Base-by-base conservation (phyloP, 768 basidiomycete species). In the Hypsizygus marmoreus region DNA sequence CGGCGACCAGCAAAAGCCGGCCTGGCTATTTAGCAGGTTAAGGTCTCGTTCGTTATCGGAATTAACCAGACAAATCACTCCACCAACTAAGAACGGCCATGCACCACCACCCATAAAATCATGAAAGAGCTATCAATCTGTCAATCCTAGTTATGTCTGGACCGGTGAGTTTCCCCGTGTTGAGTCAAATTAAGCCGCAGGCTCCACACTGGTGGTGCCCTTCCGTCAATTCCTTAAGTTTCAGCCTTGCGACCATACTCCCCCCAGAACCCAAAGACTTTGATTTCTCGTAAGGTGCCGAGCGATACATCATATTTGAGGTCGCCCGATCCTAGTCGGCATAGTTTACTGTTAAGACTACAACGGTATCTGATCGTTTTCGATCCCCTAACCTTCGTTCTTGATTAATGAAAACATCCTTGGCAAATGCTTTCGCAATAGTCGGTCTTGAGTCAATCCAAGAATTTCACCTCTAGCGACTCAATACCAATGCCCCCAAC, bases 11-110 rank as follows among this genome's bases (percentile, higher is more conserved):
- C 45, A 17, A 29, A 40, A 46, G 45, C 37, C 37, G 20, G 39
- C 44, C 49, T 51, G 50, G 50, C 50, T 51, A 51, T 51, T 53
- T 53, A 53, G 51, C 51, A 53, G 51, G 51, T 53, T 53, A 53
- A 51, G 45, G 87, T 89, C 86, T 89, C 85, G 80, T 87, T 89
- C 82, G 81, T 88, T 88, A 88, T 89, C 86, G 81, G 84, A 88
- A 88, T 90, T 88, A 89, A 88, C 86, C 88, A 89, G 88, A 90
- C 88, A 89, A 89, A 88, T 89, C 88, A 88, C 86, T 89, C 85
- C 86, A 73, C 81, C 79, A 86, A 86, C 84, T 85, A 86, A 85
- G 83, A 86, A 86, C 79, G 81, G 84, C 84, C 84, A 86, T 86
- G 83, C 83, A 86, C 84, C 82, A 86, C 83, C 84, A 85, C 82